These are phyloP conservation scores for Cladosporium oxysporum DNA, from an alignment of 2,329 filamentous ascomycete genomes.

Conservation along the genomic window DNA sequence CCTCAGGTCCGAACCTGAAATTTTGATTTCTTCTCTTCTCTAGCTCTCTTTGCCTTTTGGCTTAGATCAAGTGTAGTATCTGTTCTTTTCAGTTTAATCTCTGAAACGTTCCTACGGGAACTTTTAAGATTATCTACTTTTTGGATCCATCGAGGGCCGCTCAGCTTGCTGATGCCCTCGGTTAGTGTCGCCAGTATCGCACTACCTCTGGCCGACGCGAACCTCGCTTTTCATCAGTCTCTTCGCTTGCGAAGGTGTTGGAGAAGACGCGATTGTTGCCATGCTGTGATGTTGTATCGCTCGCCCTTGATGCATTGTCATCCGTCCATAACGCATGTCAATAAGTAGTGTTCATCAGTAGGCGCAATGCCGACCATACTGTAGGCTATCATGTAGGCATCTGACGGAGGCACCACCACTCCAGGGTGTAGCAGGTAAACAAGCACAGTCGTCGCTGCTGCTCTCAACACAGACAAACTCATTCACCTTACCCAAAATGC, in stretches of 20 bases:
- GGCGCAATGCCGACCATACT: not conserved
- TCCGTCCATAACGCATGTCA: no score
- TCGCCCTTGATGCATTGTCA: not conserved
- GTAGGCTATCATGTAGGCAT: not conserved
- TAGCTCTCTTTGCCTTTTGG: slow-evolving; percentile 14
- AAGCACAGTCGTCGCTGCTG: not conserved
- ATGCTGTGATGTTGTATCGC: not conserved
- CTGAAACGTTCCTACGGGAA: slow-evolving; percentile 18
- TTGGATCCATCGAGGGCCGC: slow-evolving; percentile 17
- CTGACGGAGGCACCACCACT: not conserved
- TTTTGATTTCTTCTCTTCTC: not conserved
- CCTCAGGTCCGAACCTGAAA: no score
- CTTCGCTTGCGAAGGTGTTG: slow-evolving; percentile 18
- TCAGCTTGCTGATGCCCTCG: slow-evolving; percentile 19
- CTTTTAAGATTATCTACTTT: slow-evolving; percentile 16
- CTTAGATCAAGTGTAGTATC: slow-evolving; percentile 21
- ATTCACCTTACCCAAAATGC: slow-evolving; percentile 8
- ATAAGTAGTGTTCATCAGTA: not conserved
- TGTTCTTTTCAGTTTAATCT: slow-evolving; percentile 21
- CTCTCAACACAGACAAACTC: not conserved
- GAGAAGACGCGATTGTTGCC: slow-evolving; percentile 4
- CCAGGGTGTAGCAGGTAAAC: not conserved
- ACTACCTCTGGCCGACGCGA: slow-evolving; percentile 18
- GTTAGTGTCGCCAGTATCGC: slow-evolving; percentile 20
- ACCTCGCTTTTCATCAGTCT: slow-evolving; percentile 13